Evolutionary conservation across 2,329 filamentous ascomycete species (phyloP).

Genomic region (Cytospora mali): DNA sequence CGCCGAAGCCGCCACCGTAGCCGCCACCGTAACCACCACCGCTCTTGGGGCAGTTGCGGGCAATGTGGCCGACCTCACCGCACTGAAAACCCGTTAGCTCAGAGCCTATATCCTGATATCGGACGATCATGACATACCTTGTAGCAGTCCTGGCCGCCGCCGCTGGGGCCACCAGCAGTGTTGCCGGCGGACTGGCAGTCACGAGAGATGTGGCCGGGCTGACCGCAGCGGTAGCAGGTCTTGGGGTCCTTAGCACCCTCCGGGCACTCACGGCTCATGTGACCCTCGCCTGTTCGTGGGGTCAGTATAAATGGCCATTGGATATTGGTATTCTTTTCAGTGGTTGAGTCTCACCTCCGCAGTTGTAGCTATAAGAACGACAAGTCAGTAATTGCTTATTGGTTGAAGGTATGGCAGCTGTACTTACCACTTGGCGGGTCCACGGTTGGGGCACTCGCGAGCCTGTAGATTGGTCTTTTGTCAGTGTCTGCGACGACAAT

Average conservation of each 20-base stretch:
- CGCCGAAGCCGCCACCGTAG: slow-evolving; percentile 48
- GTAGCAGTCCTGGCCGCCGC: slow-evolving; percentile 75
- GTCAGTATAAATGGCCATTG: neutral
- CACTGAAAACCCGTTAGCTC: slow-evolving; percentile 55
- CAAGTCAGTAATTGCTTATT: neutral
- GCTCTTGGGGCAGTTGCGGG: slow-evolving; percentile 80
- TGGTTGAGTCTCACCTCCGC: slow-evolving; percentile 37
- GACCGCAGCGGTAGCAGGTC: slow-evolving; percentile 77
- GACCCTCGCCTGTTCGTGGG: slow-evolving; percentile 32
- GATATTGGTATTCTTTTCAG: neutral
- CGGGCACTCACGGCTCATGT: slow-evolving; percentile 74
- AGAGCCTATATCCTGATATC: neutral
- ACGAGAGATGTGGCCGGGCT: slow-evolving; percentile 87
- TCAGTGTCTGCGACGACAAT: slow-evolving; percentile 33
- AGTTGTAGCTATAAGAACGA: slow-evolving; percentile 39
- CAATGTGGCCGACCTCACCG: slow-evolving; percentile 94
- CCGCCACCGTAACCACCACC: slow-evolving; percentile 52
- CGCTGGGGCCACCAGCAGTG: slow-evolving; percentile 50
- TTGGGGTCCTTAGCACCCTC: slow-evolving; percentile 85
- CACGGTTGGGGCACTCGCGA: slow-evolving; percentile 84
- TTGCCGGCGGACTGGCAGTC: slow-evolving; percentile 66
- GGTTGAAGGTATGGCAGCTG: neutral
- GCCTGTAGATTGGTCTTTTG: slow-evolving; percentile 54
- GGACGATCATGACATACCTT: slow-evolving; percentile 54
- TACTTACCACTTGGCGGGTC: slow-evolving; percentile 77